Conservation (phyloP, 495 filamentous ascomycete genomes). For the Penicillium longicatenatum region DNA sequence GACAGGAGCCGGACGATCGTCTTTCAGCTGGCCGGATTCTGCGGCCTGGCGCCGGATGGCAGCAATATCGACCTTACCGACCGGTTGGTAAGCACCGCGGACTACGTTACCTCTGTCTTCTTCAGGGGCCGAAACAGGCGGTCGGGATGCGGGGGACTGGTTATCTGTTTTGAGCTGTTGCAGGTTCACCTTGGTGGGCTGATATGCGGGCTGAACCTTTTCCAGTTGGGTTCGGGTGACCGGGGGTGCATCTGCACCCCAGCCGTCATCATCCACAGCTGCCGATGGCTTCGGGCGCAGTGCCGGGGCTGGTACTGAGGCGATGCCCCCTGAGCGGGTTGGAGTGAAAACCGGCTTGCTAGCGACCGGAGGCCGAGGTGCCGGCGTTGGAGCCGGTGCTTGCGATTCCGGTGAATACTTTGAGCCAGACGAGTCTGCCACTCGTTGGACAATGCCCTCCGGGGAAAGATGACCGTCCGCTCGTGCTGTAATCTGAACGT, state of each 20-base stretch:
- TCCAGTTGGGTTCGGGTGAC: constrained; percentile 85
- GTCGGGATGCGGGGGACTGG: constrained; percentile 54
- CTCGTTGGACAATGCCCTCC: constrained; percentile 85
- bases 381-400: constrained; percentile 44
- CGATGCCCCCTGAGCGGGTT: constrained; percentile 63
- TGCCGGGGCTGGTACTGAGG: constrained; percentile 50
- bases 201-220: constrained; percentile 89
- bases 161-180: constrained; percentile 69
- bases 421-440: constrained; percentile 93
- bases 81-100: constrained; percentile 88
- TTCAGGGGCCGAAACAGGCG: constrained; percentile 37
- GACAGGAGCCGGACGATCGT: constrained; percentile 78
- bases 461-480: constrained; percentile 86
- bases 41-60: constrained; percentile 80
- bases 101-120: constrained; percentile 65
- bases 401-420: constrained; percentile 78
- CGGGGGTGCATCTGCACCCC: constrained; percentile 92
- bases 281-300: constrained; percentile 31
- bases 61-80: constrained; percentile 95
- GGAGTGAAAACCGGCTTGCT: constrained; percentile 91
- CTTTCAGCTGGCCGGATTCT: constrained; percentile 55
- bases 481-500: constrained; percentile 94
- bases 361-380: constrained; percentile 68
- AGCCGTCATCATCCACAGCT: constrained; percentile 74
- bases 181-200: constrained; percentile 92